Percentiles rank a stretch among this genome's conserved stretches.
Evolutionary conservation across 2,329 filamentous ascomycete species (phyloP).

Genomic region (Botrytis deweyae): DNA sequence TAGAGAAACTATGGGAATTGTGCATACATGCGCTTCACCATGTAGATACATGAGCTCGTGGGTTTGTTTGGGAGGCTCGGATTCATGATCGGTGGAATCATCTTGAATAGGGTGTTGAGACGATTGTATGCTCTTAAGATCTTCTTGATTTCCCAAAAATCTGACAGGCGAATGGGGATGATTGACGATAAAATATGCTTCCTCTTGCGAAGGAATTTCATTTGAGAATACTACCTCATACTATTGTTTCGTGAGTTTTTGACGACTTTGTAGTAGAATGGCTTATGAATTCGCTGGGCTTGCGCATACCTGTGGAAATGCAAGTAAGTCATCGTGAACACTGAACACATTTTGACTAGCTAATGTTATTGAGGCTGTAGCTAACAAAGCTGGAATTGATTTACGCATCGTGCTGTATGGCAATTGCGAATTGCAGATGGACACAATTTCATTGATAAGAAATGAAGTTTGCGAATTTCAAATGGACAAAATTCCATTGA

Average conservation of each 20-base stretch:
- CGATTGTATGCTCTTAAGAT: slow-evolving; percentile 33
- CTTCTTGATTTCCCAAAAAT: too few species aligned
- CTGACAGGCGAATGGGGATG: slow-evolving; percentile 30
- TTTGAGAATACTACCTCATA: slow-evolving; percentile 65
- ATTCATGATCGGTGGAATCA: slow-evolving; percentile 20
- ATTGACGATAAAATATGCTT: slow-evolving; percentile 52
- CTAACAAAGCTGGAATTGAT: slow-evolving; percentile 35
- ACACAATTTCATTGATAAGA: slow-evolving; percentile 15
- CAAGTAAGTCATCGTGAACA: slow-evolving; percentile 70
- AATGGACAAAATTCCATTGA: slow-evolving; percentile 11
- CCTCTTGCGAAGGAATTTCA: slow-evolving; percentile 56
- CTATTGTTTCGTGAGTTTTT: slow-evolving; percentile 43
- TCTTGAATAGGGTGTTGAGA: slow-evolving; percentile 22
- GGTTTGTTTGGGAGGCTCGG: slow-evolving; percentile 32
- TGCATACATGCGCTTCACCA: slow-evolving; percentile 61
- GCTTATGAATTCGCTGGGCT: neutral
- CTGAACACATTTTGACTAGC: slow-evolving; percentile 62
- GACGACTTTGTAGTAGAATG: neutral
- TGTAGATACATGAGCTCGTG: slow-evolving; percentile 63
- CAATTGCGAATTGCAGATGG: slow-evolving; percentile 25
- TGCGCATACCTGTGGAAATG: slow-evolving; percentile 62
- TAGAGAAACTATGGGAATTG: slow-evolving; percentile 57
- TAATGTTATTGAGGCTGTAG: slow-evolving; percentile 41
- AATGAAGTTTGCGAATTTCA: slow-evolving; percentile 22
- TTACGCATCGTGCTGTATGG: slow-evolving; percentile 40